These are phyloP conservation scores for Diaporthe citri DNA, from an alignment of 2,329 filamentous ascomycete genomes.

Conservation along the genomic window DNA sequence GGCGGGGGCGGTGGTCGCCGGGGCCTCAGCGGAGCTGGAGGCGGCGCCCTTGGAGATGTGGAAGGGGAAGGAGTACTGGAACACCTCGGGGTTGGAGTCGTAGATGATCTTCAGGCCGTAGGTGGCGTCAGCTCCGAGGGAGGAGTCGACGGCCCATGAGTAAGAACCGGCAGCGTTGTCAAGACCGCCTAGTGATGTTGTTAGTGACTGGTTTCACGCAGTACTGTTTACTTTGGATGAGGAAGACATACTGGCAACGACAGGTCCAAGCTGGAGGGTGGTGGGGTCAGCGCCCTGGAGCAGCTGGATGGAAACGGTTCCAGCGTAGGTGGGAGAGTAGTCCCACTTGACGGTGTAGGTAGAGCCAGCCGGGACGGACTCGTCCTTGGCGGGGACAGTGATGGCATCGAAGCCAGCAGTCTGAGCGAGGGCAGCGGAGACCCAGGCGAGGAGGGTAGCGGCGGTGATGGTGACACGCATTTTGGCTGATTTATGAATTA, in stretches of 20 bases:
- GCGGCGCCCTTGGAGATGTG: constrained; percentile 55
- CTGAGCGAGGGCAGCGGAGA: constrained; percentile 65
- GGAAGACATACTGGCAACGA: constrained; percentile 64
- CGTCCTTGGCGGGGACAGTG: constrained; percentile 57
- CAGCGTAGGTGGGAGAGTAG: constrained; percentile 54
- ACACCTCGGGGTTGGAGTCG: constrained; percentile 55
- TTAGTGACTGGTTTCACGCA: not conserved
- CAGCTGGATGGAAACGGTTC: constrained; percentile 64
- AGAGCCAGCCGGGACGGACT: constrained; percentile 62
- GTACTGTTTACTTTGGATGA: no score
- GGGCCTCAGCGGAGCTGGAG: constrained; percentile 42
- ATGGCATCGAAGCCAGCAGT: constrained; percentile 68
- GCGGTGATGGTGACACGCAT: constrained; percentile 67
- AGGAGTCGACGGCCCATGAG: constrained; percentile 63
- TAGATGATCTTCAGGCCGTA: constrained; percentile 71
- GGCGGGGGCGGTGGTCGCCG: constrained; percentile 57
- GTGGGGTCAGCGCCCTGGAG: constrained; percentile 62
- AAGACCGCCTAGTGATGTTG: constrained; percentile 53
- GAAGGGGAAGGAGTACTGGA: constrained; percentile 76
- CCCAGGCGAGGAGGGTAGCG: constrained; percentile 65
- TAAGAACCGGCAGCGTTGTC: constrained; percentile 60
- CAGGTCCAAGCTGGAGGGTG: constrained; percentile 56
- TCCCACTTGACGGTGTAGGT: constrained; percentile 66
- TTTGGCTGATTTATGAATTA: constrained; percentile 59
- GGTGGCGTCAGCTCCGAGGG: constrained; percentile 59